Base-by-base conservation (phyloP, 2,329 filamentous ascomycete genomes). In the Fusarium poae region DNA sequence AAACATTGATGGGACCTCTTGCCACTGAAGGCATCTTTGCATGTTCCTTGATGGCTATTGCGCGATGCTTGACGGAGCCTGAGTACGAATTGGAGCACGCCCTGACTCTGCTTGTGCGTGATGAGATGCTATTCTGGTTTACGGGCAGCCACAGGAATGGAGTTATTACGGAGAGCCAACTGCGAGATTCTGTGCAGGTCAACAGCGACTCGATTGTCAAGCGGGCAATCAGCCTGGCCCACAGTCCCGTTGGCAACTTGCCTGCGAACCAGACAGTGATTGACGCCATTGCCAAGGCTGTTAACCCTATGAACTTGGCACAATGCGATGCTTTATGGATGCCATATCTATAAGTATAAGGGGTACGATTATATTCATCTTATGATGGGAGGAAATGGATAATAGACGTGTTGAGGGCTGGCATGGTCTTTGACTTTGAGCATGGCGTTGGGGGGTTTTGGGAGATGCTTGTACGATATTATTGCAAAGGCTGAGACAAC, bases 51-150 rank as follows among this genome's bases (percentile, higher is more conserved):
- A 97, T 99, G 94, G 94, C 94, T 2, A 97, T 99, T 75, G 95
- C 95, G 9, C 89, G 96, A 46, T 97, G 93, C 80, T 86, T 99
- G 65, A 97, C 94, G 15, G 94, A 98, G 76, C 93, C 94, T 27
- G 89, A 92, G 76, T 87, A 89, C 74, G 94, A 98, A 79, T 87
- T 99, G n/a, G 96, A 97, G 77, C 94, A 97, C 79, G 93, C 97
- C 63, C 87, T 99, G 50, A 93, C 91, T 58, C 88, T 99, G 62
- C 98, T 98, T 79, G 96, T 99, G 67, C 89, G 96, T 9, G 96
- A 99, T 75, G 96, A 99, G 81, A 97, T 99, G 87, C 94, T 95
- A 70, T 97, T 94, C 82, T 99, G 96, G 96, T 94, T 94, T 73
- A 97, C 92, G 4, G 91, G 89, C 69, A 88, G 83, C 68, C 92